These are phyloP conservation scores for Hyaloscypha hepaticicola DNA, from an alignment of 495 filamentous ascomycete species.

Conservation along the genomic window DNA sequence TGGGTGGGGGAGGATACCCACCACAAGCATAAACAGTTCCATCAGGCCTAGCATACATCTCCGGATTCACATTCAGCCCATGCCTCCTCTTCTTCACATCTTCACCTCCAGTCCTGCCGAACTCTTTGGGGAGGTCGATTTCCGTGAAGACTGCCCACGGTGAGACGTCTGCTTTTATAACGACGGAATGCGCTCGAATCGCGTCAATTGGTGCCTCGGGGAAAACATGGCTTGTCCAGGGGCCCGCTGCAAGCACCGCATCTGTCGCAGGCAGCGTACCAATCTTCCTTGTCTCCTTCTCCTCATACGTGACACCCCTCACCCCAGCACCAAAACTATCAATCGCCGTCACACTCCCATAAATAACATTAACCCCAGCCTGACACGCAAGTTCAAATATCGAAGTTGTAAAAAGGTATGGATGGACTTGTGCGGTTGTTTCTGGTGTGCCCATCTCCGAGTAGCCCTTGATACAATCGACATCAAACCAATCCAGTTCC, in stretches of 20 bases:
- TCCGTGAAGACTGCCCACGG: constrained; percentile 90
- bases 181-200: constrained; percentile 86
- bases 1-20: constrained; percentile 26
- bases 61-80: constrained; percentile 67
- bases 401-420: constrained; percentile 84
- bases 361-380: constrained; percentile 67
- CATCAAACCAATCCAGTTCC: constrained; percentile 85
- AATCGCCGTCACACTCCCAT: constrained; percentile 66
- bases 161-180: constrained; percentile 75
- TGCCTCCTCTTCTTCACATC: constrained; percentile 37
- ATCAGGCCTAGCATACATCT: constrained; percentile 90
- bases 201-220: constrained; percentile 77
- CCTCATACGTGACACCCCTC: constrained; percentile 70
- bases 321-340: constrained; percentile 53
- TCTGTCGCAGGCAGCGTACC: constrained; percentile 73
- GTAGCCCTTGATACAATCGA: constrained; percentile 64
- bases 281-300: constrained; percentile 56
- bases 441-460: constrained; percentile 78
- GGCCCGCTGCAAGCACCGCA: constrained; percentile 81
- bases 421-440: constrained; percentile 91
- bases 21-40: constrained; percentile 88
- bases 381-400: constrained; percentile 80
- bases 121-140: constrained; percentile 70
- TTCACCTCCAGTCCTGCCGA: constrained; percentile 48
- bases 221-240: constrained; percentile 78